phyloP scores from a whole-genome alignment of 148 eudicot genomes.

The Rheum nobile region DNA sequence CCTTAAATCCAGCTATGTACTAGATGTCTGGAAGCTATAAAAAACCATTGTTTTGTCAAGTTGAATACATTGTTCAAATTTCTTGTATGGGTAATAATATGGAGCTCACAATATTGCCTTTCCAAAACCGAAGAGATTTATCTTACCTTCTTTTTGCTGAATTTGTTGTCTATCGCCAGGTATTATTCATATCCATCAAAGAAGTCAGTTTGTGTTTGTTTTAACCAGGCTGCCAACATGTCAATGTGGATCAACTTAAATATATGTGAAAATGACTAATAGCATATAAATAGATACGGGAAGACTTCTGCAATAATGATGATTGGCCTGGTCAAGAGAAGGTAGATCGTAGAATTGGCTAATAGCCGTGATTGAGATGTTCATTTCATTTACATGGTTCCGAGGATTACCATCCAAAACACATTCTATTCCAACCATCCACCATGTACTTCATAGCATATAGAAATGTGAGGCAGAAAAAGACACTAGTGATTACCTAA shows the following conservation, averaged over 20 bases:
- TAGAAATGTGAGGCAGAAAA: no score
- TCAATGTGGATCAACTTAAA: no score
- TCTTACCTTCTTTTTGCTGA: not conserved
- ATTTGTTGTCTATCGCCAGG: not conserved
- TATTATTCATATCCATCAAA: not conserved
- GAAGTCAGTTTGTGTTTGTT: not conserved
- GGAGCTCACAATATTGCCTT: not conserved
- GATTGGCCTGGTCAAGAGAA: no score
- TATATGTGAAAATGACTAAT: no score
- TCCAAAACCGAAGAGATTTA: not conserved
- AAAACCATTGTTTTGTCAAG: slow-evolving; percentile 3
- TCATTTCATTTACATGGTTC: not conserved
- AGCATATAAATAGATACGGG: no score
- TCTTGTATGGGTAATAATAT: slow-evolving; percentile 3
- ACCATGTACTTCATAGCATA: not conserved
- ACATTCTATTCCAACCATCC: not conserved
- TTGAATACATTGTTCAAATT: slow-evolving; percentile 2
- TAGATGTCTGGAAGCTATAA: not conserved
- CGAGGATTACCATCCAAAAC: not conserved
- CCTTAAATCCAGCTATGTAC: not conserved
- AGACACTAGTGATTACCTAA: not conserved
- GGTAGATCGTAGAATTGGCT: not conserved
- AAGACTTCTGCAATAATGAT: no score
- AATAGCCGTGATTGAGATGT: not conserved
- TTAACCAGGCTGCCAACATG: no score